Conservation (phyloP, 768 basidiomycete species). For the Boletus vinaceobasis region DNA sequence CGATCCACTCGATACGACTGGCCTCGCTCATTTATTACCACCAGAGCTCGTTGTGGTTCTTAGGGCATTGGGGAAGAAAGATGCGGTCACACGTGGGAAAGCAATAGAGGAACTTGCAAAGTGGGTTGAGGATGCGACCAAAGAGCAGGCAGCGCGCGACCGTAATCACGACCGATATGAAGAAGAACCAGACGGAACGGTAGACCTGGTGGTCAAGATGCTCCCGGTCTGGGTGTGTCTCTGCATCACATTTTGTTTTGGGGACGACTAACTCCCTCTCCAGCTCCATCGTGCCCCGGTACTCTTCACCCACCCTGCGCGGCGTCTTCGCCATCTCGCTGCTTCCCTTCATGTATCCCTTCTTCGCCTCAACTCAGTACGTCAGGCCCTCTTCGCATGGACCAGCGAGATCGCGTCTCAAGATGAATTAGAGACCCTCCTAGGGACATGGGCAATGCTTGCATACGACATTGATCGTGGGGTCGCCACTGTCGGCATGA, state of each 20-base stretch:
- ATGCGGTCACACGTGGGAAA: slow-evolving; percentile 74
- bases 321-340: slow-evolving; percentile 64
- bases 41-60: slow-evolving; percentile 82
- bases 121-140: slow-evolving; percentile 59
- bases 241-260: not conserved
- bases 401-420: slow-evolving; percentile 45
- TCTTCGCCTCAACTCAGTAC: slow-evolving; percentile 50
- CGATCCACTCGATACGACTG: slow-evolving; percentile 85
- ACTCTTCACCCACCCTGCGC: slow-evolving; percentile 75
- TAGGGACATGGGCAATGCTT: slow-evolving; percentile 73
- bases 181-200: slow-evolving; percentile 16
- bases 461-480: slow-evolving; percentile 69
- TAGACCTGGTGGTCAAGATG: slow-evolving; percentile 47
- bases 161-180: slow-evolving; percentile 6
- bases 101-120: slow-evolving; percentile 79
- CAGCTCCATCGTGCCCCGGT: slow-evolving; percentile 87
- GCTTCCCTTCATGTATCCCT: slow-evolving; percentile 63
- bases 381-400: slow-evolving; percentile 49
- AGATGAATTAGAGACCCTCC: slow-evolving; percentile 51
- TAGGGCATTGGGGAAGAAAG: slow-evolving; percentile 83
- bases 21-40: slow-evolving; percentile 69
- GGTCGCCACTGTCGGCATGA: slow-evolving; percentile 48
- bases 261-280: slow-evolving; percentile 2
- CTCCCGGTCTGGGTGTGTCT: slow-evolving; percentile 86
- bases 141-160: slow-evolving; percentile 40